Evolutionary conservation across 768 basidiomycete species (phyloP), one percentile per base, ranked within the genome.

Genomic region (Xerocomellus chrysenteron): DNA sequence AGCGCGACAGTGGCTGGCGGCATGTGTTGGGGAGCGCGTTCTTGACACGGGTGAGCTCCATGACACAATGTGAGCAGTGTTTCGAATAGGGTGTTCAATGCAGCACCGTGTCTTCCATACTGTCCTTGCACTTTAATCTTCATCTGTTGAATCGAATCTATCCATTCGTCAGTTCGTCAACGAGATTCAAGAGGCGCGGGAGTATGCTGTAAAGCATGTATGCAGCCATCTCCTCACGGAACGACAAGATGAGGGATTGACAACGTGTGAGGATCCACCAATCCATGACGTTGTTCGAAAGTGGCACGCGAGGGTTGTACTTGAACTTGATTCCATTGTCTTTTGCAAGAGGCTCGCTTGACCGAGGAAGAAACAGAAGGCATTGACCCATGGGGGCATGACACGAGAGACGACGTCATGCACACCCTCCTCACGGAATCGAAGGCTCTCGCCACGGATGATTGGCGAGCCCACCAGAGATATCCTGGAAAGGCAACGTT

Each of bases 391-490:
- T 5, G 96, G 96, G 13, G 98, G 81, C 58, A 99, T 86, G 35
- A 98, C 97, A n/a, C 92, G 88, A 42, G 94, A 91, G 62, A 98
- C 81, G 62, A 98, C 94, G 64, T 98, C 96, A 61, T 92, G 90
- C 56, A 99, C 97, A 60, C 97, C 97, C 63, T 96, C 93, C 73
- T 99, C 97, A 47, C 94, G 86, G 88, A 99, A 99, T 52, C 94
- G 87, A 43, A 99, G 83, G 71, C 97, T 98, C 73, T 98, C 97
- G 13, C 92, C 97, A 30, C 97, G 90, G 26, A 98, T 96, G 62
- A 98, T 94, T 52, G 97, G 97, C 14, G 97, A 99, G 76, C 98
- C 98, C 61, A 99, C 95, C 50, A 99, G 81, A 84, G 94, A 99
- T 85, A 98, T 94, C 66, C 95, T 93, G 57, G 13, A 37, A 53